Conservation (phyloP, 2,329 filamentous ascomycete genomes). For the Colletotrichum karsti region DNA sequence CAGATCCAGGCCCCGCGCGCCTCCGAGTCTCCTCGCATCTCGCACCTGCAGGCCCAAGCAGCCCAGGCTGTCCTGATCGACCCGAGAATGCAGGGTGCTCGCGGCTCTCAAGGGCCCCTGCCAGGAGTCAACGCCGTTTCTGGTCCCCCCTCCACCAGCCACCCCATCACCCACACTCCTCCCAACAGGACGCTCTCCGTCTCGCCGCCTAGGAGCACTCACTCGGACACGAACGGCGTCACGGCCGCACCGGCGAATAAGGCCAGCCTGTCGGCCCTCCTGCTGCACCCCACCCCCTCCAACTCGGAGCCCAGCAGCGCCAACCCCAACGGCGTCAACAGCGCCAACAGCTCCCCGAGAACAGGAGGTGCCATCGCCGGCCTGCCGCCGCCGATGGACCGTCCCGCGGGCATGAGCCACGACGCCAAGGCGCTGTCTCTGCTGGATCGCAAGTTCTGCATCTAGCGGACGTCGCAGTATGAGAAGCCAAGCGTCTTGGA, state of each 20-base stretch:
- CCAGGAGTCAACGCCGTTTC: constrained; percentile 36
- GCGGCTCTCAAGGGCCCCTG: constrained; percentile 52
- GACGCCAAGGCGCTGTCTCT: constrained; percentile 73
- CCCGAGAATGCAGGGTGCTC: constrained; percentile 43
- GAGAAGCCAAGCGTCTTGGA: background rate
- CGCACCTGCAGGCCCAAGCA: constrained; percentile 53
- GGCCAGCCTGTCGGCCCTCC: constrained; percentile 57
- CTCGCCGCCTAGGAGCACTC: constrained; percentile 55
- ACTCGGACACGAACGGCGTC: constrained; percentile 40
- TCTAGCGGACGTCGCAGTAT: constrained; percentile 31
- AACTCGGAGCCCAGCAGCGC: constrained; percentile 55
- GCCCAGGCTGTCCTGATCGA: constrained; percentile 51
- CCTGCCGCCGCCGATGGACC: constrained; percentile 58
- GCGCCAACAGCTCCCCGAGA: constrained; percentile 59
- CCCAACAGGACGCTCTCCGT: constrained; percentile 56
- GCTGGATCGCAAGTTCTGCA: constrained; percentile 67
- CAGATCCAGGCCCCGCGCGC: constrained; percentile 23
- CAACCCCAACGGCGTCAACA: constrained; percentile 49
- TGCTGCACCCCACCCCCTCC: constrained; percentile 59
- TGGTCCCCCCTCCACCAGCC: constrained; percentile 42
- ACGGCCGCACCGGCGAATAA: constrained; percentile 41
- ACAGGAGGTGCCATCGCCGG: constrained; percentile 55
- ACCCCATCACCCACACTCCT: constrained; percentile 45
- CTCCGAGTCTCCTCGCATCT: constrained; percentile 52
- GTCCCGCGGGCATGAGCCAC: constrained; percentile 64